phyloP scores from a whole-genome alignment of 73 alveolate species.

The Symbiodinium natans region DNA sequence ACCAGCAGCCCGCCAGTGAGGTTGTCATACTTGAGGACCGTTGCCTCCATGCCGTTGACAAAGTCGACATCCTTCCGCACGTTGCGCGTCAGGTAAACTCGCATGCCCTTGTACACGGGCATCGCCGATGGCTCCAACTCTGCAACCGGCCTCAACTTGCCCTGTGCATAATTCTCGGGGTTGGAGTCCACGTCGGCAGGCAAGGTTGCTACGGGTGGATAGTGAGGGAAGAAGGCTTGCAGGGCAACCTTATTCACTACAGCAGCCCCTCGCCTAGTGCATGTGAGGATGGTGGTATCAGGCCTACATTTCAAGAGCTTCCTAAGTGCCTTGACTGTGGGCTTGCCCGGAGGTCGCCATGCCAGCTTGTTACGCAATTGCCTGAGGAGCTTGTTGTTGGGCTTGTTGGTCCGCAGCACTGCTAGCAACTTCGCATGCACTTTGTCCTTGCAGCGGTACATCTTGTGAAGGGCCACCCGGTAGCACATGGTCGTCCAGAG shows the following conservation, averaged over 20 bases:
- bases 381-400: background rate
- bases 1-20: background rate
- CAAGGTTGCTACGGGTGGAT: background rate
- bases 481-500: background rate
- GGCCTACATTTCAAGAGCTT: background rate
- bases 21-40: background rate
- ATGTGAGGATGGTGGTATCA: background rate
- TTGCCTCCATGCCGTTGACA: conserved; percentile 1
- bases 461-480: background rate
- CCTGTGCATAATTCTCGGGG: background rate
- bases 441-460: conserved; percentile 10
- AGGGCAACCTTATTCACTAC: background rate
- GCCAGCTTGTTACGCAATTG: background rate
- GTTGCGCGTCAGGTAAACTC: background rate
- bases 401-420: background rate
- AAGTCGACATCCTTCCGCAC: background rate
- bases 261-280: background rate
- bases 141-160: background rate
- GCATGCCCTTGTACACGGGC: background rate
- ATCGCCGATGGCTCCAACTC: background rate
- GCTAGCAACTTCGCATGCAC: background rate
- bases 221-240: background rate
- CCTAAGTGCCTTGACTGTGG: background rate
- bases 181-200: conserved; percentile 15
- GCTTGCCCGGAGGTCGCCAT: background rate